Percentiles rank a stretch among this genome's conserved stretches.
Conservation (phyloP, 1,139 yeast species). For the Yamadazyma kanchanaburiensis region DNA sequence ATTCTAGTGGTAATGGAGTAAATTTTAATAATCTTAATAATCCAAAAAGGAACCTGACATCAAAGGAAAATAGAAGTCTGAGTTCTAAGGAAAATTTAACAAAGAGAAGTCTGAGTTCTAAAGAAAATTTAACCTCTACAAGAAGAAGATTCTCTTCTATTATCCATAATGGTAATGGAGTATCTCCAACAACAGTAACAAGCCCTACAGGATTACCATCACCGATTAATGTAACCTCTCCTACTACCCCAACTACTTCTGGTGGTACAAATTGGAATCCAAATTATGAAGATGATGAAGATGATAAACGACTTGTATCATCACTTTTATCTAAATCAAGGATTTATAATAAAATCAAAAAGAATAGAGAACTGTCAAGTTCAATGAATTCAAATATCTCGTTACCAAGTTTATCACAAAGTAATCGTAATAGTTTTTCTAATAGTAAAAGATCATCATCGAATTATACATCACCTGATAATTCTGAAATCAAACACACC, state of each 20-base stretch:
- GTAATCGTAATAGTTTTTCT: slow-evolving; percentile 14
- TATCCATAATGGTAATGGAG: slow-evolving; percentile 11
- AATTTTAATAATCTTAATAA: slow-evolving; percentile 2
- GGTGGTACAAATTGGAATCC: not conserved
- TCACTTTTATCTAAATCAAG: slow-evolving; percentile 34
- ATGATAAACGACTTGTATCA: slow-evolving; percentile 25
- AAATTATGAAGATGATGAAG: slow-evolving; percentile 13
- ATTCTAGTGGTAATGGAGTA: slow-evolving; percentile 7
- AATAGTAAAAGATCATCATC: slow-evolving; percentile 14
- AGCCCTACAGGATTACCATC: not conserved
- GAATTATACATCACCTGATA: slow-evolving; percentile 9
- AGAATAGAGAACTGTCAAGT: slow-evolving; percentile 36
- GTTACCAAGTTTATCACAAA: slow-evolving; percentile 6
- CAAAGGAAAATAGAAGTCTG: slow-evolving; percentile 3
- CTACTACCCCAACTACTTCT: not conserved
- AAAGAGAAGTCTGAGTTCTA: slow-evolving; percentile 2
- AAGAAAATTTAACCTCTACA: slow-evolving; percentile 1
- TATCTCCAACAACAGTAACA: not conserved
- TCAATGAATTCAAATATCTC: slow-evolving; percentile 27
- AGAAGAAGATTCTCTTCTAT: slow-evolving; percentile 1
- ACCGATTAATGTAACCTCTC: not conserved
- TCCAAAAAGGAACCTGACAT: slow-evolving; percentile 2
- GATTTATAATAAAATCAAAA: slow-evolving; percentile 36
- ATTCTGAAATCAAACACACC: slow-evolving; percentile 8
- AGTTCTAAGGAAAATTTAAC: slow-evolving; percentile 3